Evolutionary conservation across 2,329 filamentous ascomycete genomes (phyloP), one percentile per base, ranked within the genome.

Genomic region (Grosmannia huntii): DNA sequence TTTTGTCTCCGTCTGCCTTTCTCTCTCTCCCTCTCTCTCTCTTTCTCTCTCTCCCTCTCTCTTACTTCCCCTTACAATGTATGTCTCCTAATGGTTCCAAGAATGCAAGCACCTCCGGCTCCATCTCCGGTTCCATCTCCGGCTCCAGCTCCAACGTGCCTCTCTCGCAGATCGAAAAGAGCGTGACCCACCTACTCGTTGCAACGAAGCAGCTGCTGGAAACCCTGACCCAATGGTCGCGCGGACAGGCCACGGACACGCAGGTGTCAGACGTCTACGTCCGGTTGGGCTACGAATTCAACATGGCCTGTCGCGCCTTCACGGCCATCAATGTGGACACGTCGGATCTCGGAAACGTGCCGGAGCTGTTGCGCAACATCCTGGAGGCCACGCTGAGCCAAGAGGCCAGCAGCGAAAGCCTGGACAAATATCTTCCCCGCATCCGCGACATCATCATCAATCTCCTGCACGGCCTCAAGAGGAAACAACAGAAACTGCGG

Each of bases 391-490:
- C 94, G 1, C 79, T 99, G 41, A 97, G 92, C 71, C 94, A 99
- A 68, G 91, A 97, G 73, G 94, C 94, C 5, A 96, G 89, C 65
- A 85, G 91, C 55, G 86, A 95, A 68, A 96, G 91, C 70, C 78
- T 99, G 61, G 94, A 99, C 70, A 88, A 87, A 69, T 99, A 95
- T 70, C 76, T 99, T 36, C 94, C 94, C 0, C 84, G 88, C 60
- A 99, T 99, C 70, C 85, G 94, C 66, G 94, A 99, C 71, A 99
- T 99, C 67, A 99, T 99, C 68, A 97, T 99, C 71, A 96, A 95
- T 69, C 78, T 99, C 33, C 80, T 99, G 10, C 94, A 99, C 69
- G 94, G 94, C 2, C 74, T 99, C 62, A 99, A 99, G 76, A 86
- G 92, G 71, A 99, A 99, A 71, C 94, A 99, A 69, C 91, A 95